Evolutionary conservation across 306 rosid genomes (phyloP).

Genomic region (Aeschynomene evenia): DNA sequence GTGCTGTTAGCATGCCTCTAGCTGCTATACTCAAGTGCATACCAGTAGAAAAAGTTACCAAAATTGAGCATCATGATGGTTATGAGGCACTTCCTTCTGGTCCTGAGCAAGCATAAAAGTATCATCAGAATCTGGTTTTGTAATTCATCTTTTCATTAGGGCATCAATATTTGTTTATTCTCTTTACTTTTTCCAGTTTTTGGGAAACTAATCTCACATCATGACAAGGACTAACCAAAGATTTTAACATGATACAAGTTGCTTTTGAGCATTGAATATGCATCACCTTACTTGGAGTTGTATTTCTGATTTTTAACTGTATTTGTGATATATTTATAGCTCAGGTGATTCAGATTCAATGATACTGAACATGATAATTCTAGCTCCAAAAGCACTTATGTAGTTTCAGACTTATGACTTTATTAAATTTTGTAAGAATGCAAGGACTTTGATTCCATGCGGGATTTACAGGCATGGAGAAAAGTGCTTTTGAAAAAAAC

Average conservation of each 20-base stretch:
- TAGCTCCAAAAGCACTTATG: background rate
- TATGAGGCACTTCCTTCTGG: slow-evolving; percentile 68
- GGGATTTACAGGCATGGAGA: background rate
- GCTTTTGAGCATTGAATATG: background rate
- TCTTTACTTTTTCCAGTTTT: background rate
- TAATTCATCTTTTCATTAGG: background rate
- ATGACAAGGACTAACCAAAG: slow-evolving; percentile 18
- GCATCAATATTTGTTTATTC: background rate
- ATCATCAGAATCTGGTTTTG: background rate
- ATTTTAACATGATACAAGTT: too few species aligned
- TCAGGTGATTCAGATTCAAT: background rate
- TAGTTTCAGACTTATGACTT: background rate
- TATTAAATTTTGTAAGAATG: background rate
- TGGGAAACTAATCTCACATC: slow-evolving; percentile 5
- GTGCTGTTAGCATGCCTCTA: slow-evolving; percentile 71
- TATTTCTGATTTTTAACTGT: background rate
- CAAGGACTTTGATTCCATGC: background rate
- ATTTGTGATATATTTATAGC: background rate
- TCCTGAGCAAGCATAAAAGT: slow-evolving; percentile 54
- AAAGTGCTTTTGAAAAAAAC: background rate
- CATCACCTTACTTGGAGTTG: background rate
- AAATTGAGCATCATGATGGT: slow-evolving; percentile 61
- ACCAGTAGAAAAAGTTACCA: slow-evolving; percentile 56
- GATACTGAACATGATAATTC: background rate
- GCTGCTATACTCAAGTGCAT: slow-evolving; percentile 76